phyloP scores from a whole-genome alignment of 345 rosid species.

The Abelmoschus esculentus region DNA sequence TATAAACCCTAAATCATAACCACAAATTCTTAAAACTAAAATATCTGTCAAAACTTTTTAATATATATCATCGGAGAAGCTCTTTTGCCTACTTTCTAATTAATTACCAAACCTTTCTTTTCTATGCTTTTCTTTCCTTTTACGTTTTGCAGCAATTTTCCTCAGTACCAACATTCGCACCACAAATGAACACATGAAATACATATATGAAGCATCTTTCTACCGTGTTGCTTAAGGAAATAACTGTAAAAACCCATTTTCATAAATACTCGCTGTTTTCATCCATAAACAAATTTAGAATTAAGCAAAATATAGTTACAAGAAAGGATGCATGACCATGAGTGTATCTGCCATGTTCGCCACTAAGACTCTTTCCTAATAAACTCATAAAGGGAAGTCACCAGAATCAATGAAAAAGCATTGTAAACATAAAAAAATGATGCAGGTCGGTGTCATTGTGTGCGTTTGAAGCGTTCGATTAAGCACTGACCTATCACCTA shows the following conservation, averaged over 20 bases:
- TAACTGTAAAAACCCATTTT: conserved; percentile 11
- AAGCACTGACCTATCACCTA: neutral
- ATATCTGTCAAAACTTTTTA: too few species aligned
- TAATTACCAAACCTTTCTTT: conserved; percentile 37
- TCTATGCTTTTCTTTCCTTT: conserved; percentile 21
- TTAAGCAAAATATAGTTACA: neutral
- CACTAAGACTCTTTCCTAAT: neutral
- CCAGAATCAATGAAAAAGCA: neutral
- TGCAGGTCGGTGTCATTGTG: neutral
- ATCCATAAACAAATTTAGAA: neutral
- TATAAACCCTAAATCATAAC: too few species aligned
- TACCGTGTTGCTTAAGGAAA: conserved; percentile 11
- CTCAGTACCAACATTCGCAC: neutral
- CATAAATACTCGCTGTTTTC: conserved; percentile 13
- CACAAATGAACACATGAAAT: neutral
- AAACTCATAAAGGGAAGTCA: neutral
- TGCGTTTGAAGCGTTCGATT: neutral
- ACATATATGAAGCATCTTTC: neutral
- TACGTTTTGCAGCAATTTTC: conserved; percentile 19
- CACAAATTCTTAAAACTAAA: too few species aligned
- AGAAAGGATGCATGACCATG: neutral
- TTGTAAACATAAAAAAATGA: neutral
- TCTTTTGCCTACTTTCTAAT: conserved; percentile 30
- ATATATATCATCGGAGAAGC: conserved; percentile 47
- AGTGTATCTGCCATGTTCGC: neutral